Evolutionary conservation across 139 green algal species (phyloP).

Genomic region (Pedinophyceae sp.): DNA sequence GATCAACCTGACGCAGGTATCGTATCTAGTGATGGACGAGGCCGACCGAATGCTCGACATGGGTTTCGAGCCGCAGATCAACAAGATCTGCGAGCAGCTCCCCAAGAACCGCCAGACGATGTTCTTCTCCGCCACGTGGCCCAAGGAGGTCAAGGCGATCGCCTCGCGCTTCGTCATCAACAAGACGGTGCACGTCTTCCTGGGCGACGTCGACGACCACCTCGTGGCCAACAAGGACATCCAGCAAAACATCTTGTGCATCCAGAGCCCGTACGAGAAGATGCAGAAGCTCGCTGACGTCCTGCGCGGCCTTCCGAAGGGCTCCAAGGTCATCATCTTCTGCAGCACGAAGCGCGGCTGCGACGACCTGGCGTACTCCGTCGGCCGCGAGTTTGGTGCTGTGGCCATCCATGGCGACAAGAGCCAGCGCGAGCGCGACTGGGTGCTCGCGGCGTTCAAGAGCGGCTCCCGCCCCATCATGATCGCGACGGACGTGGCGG

Average conservation of each 20-base stretch:
- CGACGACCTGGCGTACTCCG: slow-evolving; percentile 48
- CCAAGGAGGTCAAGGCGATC: slow-evolving; percentile 71
- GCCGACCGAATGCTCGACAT: slow-evolving; percentile 93
- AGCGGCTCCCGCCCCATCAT: slow-evolving; percentile 28
- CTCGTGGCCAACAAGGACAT: slow-evolving; percentile 83
- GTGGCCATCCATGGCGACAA: slow-evolving; percentile 89
- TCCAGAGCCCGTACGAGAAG: slow-evolving; percentile 43
- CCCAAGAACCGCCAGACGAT: slow-evolving; percentile 68
- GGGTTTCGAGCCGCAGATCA: slow-evolving; percentile 89
- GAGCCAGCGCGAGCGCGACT: slow-evolving; percentile 80
- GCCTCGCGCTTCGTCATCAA: slow-evolving; percentile 62
- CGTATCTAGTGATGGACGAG: slow-evolving; percentile 83
- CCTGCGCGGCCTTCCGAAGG: slow-evolving; percentile 35
- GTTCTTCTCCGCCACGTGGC: slow-evolving; percentile 84
- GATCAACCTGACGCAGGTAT: slow-evolving; percentile 49
- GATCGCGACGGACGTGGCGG: slow-evolving; percentile 49
- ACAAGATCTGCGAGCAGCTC: slow-evolving; percentile 53
- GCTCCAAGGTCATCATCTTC: slow-evolving; percentile 73
- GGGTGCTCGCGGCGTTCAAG: slow-evolving; percentile 44
- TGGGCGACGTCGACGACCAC: slow-evolving; percentile 74
- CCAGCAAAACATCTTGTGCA: slow-evolving; percentile 48
- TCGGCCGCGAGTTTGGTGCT: slow-evolving; percentile 40
- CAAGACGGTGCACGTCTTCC: slow-evolving; percentile 68
- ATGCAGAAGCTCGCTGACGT: slow-evolving; percentile 38
- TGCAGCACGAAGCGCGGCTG: slow-evolving; percentile 86